phyloP scores from a whole-genome alignment of 2,329 filamentous ascomycete species.

The Phoma sp. region DNA sequence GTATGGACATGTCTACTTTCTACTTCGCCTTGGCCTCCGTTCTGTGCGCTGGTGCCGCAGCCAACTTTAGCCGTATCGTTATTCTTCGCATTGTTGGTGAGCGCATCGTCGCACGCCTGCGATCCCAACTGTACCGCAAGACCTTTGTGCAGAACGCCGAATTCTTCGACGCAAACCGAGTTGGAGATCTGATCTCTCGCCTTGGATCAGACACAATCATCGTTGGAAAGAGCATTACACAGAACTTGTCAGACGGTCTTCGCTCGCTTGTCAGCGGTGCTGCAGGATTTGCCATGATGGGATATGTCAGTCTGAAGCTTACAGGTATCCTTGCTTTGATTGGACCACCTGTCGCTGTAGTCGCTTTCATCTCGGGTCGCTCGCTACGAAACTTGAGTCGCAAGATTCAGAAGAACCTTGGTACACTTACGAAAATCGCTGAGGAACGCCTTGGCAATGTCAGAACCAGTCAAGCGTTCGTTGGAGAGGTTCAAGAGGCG shows the following conservation, averaged over 20 bases:
- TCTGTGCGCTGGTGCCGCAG: slow-evolving; percentile 80
- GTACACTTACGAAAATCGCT: slow-evolving; percentile 92
- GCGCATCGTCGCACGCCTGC: slow-evolving; percentile 86
- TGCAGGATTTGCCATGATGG: slow-evolving; percentile 90
- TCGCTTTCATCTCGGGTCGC: slow-evolving; percentile 89
- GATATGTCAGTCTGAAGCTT: slow-evolving; percentile 90
- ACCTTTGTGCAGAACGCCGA: slow-evolving; percentile 98
- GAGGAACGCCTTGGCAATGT: slow-evolving; percentile 98
- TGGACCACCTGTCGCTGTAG: slow-evolving; percentile 88
- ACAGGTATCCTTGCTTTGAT: slow-evolving; percentile 85
- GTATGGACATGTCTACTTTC: slow-evolving; percentile 84
- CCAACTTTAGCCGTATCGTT: slow-evolving; percentile 93
- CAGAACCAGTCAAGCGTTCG: slow-evolving; percentile 94
- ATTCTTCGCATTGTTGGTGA: slow-evolving; percentile 94
- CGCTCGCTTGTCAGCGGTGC: slow-evolving; percentile 86
- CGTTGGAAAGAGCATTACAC: slow-evolving; percentile 97
- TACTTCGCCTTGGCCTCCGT: slow-evolving; percentile 77
- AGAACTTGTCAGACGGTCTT: slow-evolving; percentile 96
- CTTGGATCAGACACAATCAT: slow-evolving; percentile 96
- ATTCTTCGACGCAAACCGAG: slow-evolving; percentile 97
- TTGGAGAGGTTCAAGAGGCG: slow-evolving; percentile 89
- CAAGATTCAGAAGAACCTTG: slow-evolving; percentile 91
- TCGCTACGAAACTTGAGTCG: slow-evolving; percentile 87
- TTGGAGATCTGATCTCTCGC: slow-evolving; percentile 93
- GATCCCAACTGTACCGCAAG: slow-evolving; percentile 86